Evolutionary conservation across 306 rosid genomes (phyloP).

Genomic region (Begonia masoniana): DNA sequence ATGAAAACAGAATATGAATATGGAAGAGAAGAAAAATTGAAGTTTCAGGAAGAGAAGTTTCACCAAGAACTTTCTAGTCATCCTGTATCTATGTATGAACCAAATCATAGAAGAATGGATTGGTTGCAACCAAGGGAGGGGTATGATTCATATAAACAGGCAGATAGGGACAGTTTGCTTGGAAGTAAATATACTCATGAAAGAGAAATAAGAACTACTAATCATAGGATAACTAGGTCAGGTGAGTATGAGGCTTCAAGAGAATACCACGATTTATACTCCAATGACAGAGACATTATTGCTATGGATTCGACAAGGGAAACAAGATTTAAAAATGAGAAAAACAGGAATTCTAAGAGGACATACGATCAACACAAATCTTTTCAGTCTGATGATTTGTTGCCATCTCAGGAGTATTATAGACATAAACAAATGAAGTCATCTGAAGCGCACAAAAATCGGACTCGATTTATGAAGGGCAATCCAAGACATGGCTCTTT

Average conservation of each 20-base stretch:
- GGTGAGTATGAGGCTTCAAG: conserved; percentile 30
- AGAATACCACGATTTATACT: conserved; percentile 37
- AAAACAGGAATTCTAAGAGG: conserved; percentile 32
- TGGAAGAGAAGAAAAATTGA: conserved; percentile 37
- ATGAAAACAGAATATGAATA: conserved; percentile 45
- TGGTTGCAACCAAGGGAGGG: conserved; percentile 34
- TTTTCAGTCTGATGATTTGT: conserved; percentile 39
- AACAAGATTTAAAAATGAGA: conserved; percentile 29
- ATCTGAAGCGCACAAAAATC: conserved; percentile 24
- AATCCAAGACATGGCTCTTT: conserved; percentile 40
- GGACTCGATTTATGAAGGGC: conserved; percentile 37
- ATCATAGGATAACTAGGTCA: conserved; percentile 29
- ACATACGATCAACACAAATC: conserved; percentile 22
- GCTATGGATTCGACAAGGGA: conserved; percentile 25
- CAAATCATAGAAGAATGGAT: conserved; percentile 29
- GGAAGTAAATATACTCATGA: conserved; percentile 46
- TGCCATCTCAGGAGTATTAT: conserved; percentile 28
- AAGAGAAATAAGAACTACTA: conserved; percentile 25
- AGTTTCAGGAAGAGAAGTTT: conserved; percentile 46
- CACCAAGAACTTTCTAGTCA: conserved; percentile 11
- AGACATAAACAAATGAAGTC: conserved; percentile 23
- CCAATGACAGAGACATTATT: conserved; percentile 34
- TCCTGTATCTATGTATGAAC: conserved; percentile 31
- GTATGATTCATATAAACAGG: conserved; percentile 32
- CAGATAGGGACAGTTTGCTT: conserved; percentile 24